phyloP scores from a whole-genome alignment of 805 yeast genomes.

The Metschnikowia koreensis region DNA sequence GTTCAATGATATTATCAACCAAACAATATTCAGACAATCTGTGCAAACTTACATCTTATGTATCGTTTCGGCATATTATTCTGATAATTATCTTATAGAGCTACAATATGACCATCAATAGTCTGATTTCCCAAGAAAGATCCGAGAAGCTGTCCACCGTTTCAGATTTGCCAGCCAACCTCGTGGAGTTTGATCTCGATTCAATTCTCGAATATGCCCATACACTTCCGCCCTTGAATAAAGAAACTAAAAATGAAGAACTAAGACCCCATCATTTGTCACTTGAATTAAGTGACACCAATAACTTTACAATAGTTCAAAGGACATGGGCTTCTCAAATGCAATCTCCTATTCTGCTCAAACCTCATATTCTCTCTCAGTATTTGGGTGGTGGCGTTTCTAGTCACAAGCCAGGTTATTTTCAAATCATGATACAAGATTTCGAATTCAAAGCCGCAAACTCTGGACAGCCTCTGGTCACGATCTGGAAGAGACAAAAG shows the following conservation, averaged over 20 bases:
- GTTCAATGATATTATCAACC: neutral
- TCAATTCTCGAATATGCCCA: constrained; percentile 12
- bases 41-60: too few species aligned
- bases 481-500: constrained; percentile 7
- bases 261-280: too few species aligned
- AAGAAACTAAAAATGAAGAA: neutral
- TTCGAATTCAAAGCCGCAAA: constrained; percentile 13
- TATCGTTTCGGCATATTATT: too few species aligned
- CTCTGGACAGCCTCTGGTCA: constrained; percentile 9
- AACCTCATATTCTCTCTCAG: neutral
- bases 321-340: constrained; percentile 4
- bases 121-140: neutral
- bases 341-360: constrained; percentile 9
- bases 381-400: constrained; percentile 9
- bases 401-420: neutral
- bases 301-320: constrained; percentile 6
- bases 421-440: constrained; percentile 1
- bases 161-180: constrained; percentile 1
- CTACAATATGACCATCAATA: neutral
- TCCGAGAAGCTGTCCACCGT: neutral
- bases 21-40: neutral
- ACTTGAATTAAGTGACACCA: neutral
- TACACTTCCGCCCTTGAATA: neutral
- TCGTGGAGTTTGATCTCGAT: constrained; percentile 19
- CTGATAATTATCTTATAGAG: neutral